Base-by-base conservation (phyloP, 768 basidiomycete genomes). In the Collybia nuda region DNA sequence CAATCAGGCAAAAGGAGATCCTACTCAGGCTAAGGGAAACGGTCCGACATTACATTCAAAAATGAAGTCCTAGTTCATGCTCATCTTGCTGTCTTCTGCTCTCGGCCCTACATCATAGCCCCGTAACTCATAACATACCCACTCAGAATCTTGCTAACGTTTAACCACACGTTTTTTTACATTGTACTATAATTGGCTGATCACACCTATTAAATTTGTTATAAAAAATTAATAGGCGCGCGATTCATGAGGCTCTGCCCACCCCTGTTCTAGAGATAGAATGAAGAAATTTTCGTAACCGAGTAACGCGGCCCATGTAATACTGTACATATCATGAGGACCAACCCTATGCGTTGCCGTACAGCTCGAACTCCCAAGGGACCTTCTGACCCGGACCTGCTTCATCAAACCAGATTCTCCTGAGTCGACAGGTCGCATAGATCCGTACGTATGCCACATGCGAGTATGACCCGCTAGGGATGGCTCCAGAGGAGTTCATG, bases 321-420 rank as follows among this genome's bases (percentile, higher is more conserved):
- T 15, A 14, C 5, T 28, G 19, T 39, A 17, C 28, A 17, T 22
- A 48, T 21, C 18, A 12, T 24, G 26, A 29, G 22, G 22, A 2
- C 14, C 28, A 43, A 18, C 12, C 48, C 50, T 54, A 56, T 50
- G 56, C 55, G 11, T n/a, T 36, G 9, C 56, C 62, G 44, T 87
- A 90, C 40, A 90, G 69, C 60, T 84, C 78, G 62, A 90, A 89
- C 68, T 91, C 89, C 87, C 86, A 89, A 26, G 88, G 86, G 6
- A 75, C 63, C 53, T 71, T 75, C 52, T 82, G 77, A 47, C 68
- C 64, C 48, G 78, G 76, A 7, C 76, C 76, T 40, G 65, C 68
- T 55, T 86, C 79, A 55, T 77, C 80, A 64, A 90, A 80, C 89
- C 90, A 92, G 23, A 92, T 80, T 61, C 90, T 74, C 54, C 86